Evolutionary conservation across 805 yeast genomes (phyloP).

Genomic region (Spathaspora passalidarum): DNA sequence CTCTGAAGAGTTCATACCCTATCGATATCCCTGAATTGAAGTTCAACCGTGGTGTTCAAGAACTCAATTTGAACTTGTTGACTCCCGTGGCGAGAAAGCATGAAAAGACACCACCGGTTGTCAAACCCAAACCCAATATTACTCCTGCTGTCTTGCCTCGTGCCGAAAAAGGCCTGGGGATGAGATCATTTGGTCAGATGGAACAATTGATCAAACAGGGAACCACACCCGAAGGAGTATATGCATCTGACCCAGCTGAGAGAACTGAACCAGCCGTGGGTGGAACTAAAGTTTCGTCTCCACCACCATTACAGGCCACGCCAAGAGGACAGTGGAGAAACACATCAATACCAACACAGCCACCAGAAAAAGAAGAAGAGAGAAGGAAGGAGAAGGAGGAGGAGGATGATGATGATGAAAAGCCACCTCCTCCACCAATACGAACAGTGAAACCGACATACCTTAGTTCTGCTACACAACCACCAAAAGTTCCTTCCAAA

Average conservation of each 20-base stretch:
- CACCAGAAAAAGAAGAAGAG: too few relatives aligned
- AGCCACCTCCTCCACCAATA: not conserved
- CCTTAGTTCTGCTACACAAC: conserved; percentile 6
- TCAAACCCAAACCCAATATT: conserved; percentile 12
- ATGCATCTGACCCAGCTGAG: not conserved
- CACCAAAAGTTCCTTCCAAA: too few relatives aligned
- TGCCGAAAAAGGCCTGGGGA: not conserved
- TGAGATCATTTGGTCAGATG: conserved; percentile 19
- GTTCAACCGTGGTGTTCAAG: conserved; percentile 11
- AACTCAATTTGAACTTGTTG: conserved; percentile 5
- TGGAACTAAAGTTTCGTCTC: not conserved
- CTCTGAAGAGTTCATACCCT: not conserved
- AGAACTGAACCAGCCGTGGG: not conserved
- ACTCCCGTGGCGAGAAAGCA: conserved; percentile 8
- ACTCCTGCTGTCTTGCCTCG: not conserved
- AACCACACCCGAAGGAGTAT: too few relatives aligned
- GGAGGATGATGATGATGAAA: not conserved
- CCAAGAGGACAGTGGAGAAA: not conserved
- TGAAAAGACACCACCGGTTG: conserved; percentile 7
- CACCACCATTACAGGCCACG: not conserved
- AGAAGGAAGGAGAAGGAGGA: too few relatives aligned
- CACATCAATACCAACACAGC: not conserved
- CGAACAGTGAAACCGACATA: conserved; percentile 7
- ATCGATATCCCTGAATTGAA: conserved; percentile 8
- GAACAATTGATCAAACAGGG: conserved; percentile 17